A percentile compares a stretch with the other conserved stretches of the same genome.
These are phyloP conservation scores for Akanthomyces muscarius DNA, from an alignment of 2,329 filamentous ascomycete species.

Conservation along the genomic window DNA sequence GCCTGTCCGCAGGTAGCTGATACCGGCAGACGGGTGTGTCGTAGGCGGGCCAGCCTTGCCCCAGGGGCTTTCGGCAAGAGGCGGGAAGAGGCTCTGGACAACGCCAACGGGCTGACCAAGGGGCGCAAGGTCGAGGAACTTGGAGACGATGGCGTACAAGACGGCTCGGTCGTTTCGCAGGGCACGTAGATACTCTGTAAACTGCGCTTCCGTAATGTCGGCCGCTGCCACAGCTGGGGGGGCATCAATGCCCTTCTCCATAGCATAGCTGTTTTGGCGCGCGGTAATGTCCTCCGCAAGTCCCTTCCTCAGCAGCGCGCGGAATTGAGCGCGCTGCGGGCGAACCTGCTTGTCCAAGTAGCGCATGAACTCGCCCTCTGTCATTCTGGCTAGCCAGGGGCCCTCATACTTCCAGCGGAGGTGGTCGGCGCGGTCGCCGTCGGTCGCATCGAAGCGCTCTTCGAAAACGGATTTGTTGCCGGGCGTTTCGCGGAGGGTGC, in stretches of 20 bases:
- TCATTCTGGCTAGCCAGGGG: slow-evolving; percentile 62
- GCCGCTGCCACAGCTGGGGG: slow-evolving; percentile 26
- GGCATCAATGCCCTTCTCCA: slow-evolving; percentile 34
- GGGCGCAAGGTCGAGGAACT: slow-evolving; percentile 60
- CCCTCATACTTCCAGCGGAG: slow-evolving; percentile 64
- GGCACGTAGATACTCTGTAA: slow-evolving; percentile 48
- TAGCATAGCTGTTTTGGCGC: slow-evolving; percentile 33
- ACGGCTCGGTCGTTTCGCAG: slow-evolving; percentile 48
- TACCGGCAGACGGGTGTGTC: slow-evolving; percentile 58
- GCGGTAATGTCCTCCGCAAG: slow-evolving; percentile 45
- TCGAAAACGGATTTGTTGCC: slow-evolving; percentile 56
- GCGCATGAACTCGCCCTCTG: slow-evolving; percentile 54
- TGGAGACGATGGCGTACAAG: slow-evolving; percentile 52
- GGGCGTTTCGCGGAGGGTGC: slow-evolving; percentile 20
- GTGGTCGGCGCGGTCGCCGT: slow-evolving; percentile 36
- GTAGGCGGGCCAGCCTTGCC: slow-evolving; percentile 52
- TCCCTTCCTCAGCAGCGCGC: slow-evolving; percentile 46
- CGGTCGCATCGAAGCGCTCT: slow-evolving; percentile 52
- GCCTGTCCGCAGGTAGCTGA: slow-evolving; percentile 57
- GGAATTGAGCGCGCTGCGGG: slow-evolving; percentile 51
- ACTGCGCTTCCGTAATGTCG: slow-evolving; percentile 47
- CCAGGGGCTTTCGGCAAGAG: slow-evolving; percentile 40
- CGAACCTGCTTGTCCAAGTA: slow-evolving; percentile 54
- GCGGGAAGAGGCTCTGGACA: slow-evolving; percentile 25
- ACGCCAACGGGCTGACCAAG: slow-evolving; percentile 35